Base-by-base conservation (phyloP, 305 asterid species). In the Salvia sclarea region DNA sequence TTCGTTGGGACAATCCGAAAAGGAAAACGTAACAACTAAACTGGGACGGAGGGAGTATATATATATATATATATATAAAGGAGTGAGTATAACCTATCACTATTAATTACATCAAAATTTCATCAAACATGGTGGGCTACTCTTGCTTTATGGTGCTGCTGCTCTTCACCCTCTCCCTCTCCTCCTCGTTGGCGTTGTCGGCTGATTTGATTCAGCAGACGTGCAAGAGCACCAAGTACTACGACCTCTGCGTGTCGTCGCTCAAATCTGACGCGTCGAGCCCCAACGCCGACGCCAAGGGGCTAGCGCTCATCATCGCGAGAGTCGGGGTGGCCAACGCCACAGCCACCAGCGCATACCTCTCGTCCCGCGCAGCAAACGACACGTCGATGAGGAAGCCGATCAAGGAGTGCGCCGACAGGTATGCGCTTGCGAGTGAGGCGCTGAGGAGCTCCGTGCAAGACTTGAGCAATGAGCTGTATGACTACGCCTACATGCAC, bases 401-500 rank as follows among this genome's bases (percentile, higher is more conserved):
- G 24, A 61, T 85, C 40, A 81, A 71, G 60, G 95, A 88, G 57
- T 92, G 98, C 38, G 88, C 84, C 0, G 82, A 86, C 0, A 85
- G 80, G 81, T 92, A 92, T 38, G 81, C 72, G 0, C 79, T 74
- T n/a, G 97, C 98, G 0, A 69, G 68, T 4, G 86, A 80, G 24
- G 81, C 98, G 1, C 89, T 92, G 0, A 78, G 64, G 13, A 72
- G 76, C 48, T 78, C 95, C 0, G 61, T 81, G 6, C 85, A 75
- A 56, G 91, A 85, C 77, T 56, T 92, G 87, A 69, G 74, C 30
- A 52, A 31, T 0, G 89, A 92, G 17, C 8, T 72, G 25, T 88
- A 82, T 68, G 98, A 90, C n/a, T 89, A 82, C 52, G 98, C 97
- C 3, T 92, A 85, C 78, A 63, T 92, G 88, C 86, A 89, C 45